Base-by-base conservation (phyloP, 1,284 basidiomycete species). In the Melampsora americana region DNA sequence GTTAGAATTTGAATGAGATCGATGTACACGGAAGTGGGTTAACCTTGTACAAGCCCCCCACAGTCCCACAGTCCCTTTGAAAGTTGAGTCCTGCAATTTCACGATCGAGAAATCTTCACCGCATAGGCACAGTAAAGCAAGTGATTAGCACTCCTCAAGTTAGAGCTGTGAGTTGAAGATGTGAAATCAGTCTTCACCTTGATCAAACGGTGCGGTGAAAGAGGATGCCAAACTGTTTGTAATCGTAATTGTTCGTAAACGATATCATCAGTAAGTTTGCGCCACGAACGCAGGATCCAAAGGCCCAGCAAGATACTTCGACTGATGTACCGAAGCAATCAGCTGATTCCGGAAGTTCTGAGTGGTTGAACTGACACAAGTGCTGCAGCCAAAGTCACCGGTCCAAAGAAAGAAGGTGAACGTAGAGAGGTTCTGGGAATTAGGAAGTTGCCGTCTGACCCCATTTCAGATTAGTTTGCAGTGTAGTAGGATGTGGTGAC, bases 161-260 rank as follows among this genome's bases (percentile, higher is more conserved):
- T 62, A 26, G 6, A 32, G 28, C 23, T 9, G 2, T 23, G 23
- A 44, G n/a, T 26, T 42, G 44, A 26, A 26, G 46, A 20, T 26
- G 60, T 26, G 7, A 39, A 26, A 9, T 30, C 2, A 28, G 42
- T 59, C 32, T 44, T 62, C 62, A 28, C 69, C 69, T 46, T 71
- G 59, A 71, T 71, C 69, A 53, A 53, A 71, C n/a, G 69, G 69
- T 50, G 69, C 69, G n/a, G 69, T 71, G 69, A 71, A 62, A 30
- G 62, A 46, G 44, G 69, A 71, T 48, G 69, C 69, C 6, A 48
- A 39, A 39, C 69, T 71, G 35, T 71, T 62, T 66, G n/a, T 6
- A 59, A 42, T 26, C 23, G 30, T 11, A 16, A 69, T 35, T 6
- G 11, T 9, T 42, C 39, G 5, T 12, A 42, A 42, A 42, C 12